These are phyloP conservation scores for Ceratocystis eucalypticola DNA, from an alignment of 2,329 filamentous ascomycete species.

Conservation along the genomic window DNA sequence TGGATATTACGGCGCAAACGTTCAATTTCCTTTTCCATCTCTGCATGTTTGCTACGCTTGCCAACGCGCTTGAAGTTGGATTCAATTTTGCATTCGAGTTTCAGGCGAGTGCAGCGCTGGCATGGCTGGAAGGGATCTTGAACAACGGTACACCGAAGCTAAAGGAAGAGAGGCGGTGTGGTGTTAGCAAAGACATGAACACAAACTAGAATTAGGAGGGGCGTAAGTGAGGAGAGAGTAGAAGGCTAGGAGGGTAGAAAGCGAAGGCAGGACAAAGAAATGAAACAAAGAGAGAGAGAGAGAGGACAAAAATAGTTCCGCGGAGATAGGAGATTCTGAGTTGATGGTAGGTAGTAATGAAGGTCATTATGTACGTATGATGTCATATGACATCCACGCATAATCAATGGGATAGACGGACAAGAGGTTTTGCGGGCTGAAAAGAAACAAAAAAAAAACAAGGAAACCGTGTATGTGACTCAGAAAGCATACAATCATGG, in stretches of 20 bases:
- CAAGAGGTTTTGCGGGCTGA: too few relatives aligned
- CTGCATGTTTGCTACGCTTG: conserved; percentile 69
- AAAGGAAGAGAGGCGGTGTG: conserved; percentile 15
- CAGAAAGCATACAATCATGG: background rate
- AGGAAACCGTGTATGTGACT: conserved; percentile 18
- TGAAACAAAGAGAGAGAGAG: background rate
- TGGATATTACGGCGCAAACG: conserved; percentile 48
- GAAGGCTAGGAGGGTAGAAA: background rate
- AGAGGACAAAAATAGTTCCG: background rate
- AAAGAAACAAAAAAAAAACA: background rate
- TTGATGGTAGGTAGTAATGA: background rate
- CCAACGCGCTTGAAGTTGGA: conserved; percentile 76
- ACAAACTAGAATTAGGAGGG: background rate
- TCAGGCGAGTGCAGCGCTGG: conserved; percentile 63
- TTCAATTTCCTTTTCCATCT: conserved; percentile 76
- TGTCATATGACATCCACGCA: background rate
- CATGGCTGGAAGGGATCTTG: conserved; percentile 69
- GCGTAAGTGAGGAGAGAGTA: too few relatives aligned
- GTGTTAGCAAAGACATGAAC: background rate
- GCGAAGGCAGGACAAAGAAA: background rate
- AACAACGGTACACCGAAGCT: conserved; percentile 73
- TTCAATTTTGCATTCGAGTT: conserved; percentile 73
- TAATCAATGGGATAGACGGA: too few relatives aligned
- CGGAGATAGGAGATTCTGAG: background rate
- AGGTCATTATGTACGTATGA: background rate